Base-by-base conservation (phyloP, 495 filamentous ascomycete species). In the Acidiella bohemica region DNA sequence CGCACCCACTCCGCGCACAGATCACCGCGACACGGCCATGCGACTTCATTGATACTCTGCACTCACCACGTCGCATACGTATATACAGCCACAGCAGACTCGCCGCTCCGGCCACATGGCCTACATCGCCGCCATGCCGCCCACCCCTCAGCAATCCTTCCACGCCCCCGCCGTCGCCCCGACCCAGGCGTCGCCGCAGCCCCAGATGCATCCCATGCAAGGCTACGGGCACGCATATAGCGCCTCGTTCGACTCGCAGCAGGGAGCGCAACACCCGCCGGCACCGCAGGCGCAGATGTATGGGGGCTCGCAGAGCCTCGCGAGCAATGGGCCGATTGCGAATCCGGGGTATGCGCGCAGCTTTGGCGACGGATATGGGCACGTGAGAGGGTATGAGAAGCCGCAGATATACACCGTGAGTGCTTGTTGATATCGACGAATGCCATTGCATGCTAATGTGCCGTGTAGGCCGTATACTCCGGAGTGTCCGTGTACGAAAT, bases 401-500 rank as follows among this genome's bases (percentile, higher is more conserved):
- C 45, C 53, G 28, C 50, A 53, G 39, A 55, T 55, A 27, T 55
- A 55, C 29, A 55, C 53, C 1, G 53, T 55, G 36, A 29, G 42
- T 46, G 20, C 16, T 17, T 17, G 2, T 22, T 24, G 18, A 8
- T 16, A 13, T n/a, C 10, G 35, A 2, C n/a, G 34, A 32, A 27
- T 27, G n/a, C n/a, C n/a, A n/a, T n/a, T n/a, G n/a, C n/a, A 13
- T 8, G 9, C 21, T 27, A 33, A 28, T 14, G 20, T 20, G 19
- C 39, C 39, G 2, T 32, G 20, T 55, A 93, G 86, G 90, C 90
- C 28, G 77, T 87, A 22, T 97, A 97, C 59, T 96, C 92, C 1
- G 84, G 86, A 49, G 78, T 95, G 13, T 73, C 83, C 25, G 90
- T 97, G 11, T 97, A 94, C 61, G 90, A 97, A 56, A 94, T 95